Evolutionary conservation across 768 basidiomycete species (phyloP).

Genomic region (Boletellus sp.): DNA sequence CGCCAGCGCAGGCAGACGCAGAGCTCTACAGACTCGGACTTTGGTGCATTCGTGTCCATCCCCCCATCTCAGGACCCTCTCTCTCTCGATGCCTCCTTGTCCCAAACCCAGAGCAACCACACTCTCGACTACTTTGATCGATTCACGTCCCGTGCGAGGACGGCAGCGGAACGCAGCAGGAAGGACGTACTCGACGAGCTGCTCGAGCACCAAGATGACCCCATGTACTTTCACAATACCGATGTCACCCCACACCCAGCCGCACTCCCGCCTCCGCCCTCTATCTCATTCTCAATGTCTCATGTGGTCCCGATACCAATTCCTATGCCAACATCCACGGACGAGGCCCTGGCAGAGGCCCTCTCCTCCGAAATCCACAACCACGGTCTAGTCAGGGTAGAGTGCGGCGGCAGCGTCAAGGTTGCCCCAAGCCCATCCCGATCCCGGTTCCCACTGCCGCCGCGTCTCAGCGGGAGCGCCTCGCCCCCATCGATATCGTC

Average conservation of each 20-base stretch:
- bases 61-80: conserved; percentile 49
- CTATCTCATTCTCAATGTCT: neutral
- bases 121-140: conserved; percentile 56
- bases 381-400: conserved; percentile 4
- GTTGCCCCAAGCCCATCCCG: conserved; percentile 6
- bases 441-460: conserved; percentile 18
- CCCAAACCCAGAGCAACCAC: conserved; percentile 5
- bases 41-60: conserved; percentile 61
- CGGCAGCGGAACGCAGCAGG: conserved; percentile 48
- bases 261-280: neutral
- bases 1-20: conserved; percentile 9
- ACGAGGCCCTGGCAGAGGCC: conserved; percentile 37
- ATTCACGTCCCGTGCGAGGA: conserved; percentile 56
- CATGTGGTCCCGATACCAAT: conserved; percentile 32
- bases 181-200: conserved; percentile 60
- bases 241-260: conserved; percentile 1
- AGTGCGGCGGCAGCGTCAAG: conserved; percentile 10
- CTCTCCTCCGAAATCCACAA: conserved; percentile 30
- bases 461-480: conserved; percentile 20
- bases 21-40: conserved; percentile 42
- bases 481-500: conserved; percentile 24
- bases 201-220: conserved; percentile 64
- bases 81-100: neutral
- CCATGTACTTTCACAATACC: conserved; percentile 53
- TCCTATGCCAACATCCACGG: conserved; percentile 31